These are phyloP conservation scores for Aspergillus alliaceus DNA, from an alignment of 2,329 filamentous ascomycete genomes.

Conservation along the genomic window DNA sequence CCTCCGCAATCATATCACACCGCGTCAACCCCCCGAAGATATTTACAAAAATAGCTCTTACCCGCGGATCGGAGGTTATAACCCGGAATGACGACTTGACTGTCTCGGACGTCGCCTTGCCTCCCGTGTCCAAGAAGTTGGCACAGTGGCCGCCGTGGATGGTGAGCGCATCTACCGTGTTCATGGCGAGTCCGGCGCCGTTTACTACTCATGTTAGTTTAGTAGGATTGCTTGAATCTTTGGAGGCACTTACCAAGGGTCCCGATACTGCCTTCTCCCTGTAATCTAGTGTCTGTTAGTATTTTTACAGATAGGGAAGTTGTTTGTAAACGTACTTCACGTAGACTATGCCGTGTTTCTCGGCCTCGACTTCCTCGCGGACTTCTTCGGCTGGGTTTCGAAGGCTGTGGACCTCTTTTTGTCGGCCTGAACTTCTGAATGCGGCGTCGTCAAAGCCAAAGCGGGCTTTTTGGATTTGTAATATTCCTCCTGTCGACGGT, in stretches of 20 bases:
- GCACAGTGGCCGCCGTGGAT: constrained; percentile 67
- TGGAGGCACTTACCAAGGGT: constrained; percentile 58
- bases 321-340: constrained; percentile 52
- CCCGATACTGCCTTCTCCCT: constrained; percentile 64
- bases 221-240: constrained; percentile 1
- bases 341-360: constrained; percentile 75
- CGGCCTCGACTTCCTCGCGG: constrained; percentile 60
- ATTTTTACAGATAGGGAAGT: too few species aligned
- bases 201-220: constrained; percentile 59
- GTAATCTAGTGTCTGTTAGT: constrained; percentile 34
- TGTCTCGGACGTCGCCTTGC: constrained; percentile 80
- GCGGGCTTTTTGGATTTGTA: constrained; percentile 56
- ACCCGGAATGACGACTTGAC: constrained; percentile 75
- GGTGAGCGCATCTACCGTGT: constrained; percentile 77
- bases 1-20: constrained; percentile 79
- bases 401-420: constrained; percentile 60
- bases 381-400: constrained; percentile 55
- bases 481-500: constrained; percentile 37
- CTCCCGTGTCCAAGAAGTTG: constrained; percentile 88
- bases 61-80: constrained; percentile 68
- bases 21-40: constrained; percentile 71
- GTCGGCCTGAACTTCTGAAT: constrained; percentile 61
- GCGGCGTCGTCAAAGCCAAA: constrained; percentile 72
- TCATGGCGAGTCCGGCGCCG: constrained; percentile 87
- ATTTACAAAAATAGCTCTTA: constrained; percentile 71